Evolutionary conservation across 2,329 filamentous ascomycete genomes (phyloP).

Genomic region (Knufia petricola): DNA sequence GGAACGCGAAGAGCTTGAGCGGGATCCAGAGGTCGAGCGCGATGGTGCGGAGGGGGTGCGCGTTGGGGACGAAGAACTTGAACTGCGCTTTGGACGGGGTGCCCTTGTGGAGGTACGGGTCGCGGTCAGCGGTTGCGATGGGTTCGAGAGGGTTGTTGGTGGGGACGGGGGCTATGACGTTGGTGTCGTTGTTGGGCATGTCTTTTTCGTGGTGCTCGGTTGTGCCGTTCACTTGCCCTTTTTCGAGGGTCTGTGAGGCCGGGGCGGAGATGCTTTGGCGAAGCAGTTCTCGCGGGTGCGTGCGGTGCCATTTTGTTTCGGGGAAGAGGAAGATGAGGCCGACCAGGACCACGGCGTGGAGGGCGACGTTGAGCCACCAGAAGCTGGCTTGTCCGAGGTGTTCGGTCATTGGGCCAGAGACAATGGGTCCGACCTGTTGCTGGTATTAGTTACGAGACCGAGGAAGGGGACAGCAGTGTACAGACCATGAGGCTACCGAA

Average conservation of each 20-base stretch:
- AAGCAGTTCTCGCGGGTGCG: slow-evolving; percentile 25
- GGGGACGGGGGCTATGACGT: slow-evolving; percentile 4
- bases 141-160: slow-evolving; percentile 15
- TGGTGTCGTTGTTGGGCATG: slow-evolving; percentile 8
- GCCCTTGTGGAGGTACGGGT: slow-evolving; percentile 49
- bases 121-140: slow-evolving; percentile 30
- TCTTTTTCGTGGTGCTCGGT: slow-evolving; percentile 12
- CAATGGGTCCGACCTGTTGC: slow-evolving; percentile 43
- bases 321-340: slow-evolving; percentile 52
- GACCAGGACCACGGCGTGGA: slow-evolving; percentile 42
- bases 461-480: slow-evolving; percentile 15
- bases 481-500: slow-evolving; percentile 52
- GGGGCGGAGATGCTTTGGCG: not conserved
- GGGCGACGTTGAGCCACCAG: slow-evolving; percentile 55
- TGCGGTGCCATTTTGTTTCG: slow-evolving; percentile 51
- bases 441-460: slow-evolving; percentile 17
- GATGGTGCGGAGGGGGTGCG: slow-evolving; percentile 36
- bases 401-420: slow-evolving; percentile 51
- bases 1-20: slow-evolving; percentile 53
- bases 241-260: slow-evolving; percentile 5
- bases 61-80: slow-evolving; percentile 41
- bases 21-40: slow-evolving; percentile 50
- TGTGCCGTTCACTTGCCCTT: not conserved
- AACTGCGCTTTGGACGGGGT: slow-evolving; percentile 48
- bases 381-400: slow-evolving; percentile 52